Conservation (phyloP, 441 rosid genomes). For the Eutrema salsugineum region DNA sequence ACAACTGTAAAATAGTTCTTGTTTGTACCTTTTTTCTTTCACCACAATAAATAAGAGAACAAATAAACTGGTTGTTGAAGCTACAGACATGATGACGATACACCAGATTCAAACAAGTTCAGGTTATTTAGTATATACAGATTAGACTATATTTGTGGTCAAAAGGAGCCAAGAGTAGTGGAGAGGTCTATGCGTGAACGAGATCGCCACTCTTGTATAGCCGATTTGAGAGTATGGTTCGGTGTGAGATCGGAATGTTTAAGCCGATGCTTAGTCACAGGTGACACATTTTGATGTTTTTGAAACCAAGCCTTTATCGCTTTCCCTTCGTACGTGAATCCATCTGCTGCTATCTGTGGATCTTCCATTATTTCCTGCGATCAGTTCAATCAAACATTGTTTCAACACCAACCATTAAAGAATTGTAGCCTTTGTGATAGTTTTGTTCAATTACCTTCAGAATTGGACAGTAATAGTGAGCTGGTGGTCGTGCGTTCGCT, state of each 20-base stretch:
- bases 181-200: constrained; percentile 32
- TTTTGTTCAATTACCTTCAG: constrained; percentile 40
- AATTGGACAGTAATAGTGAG: constrained; percentile 81
- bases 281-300: constrained; percentile 61
- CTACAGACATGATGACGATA: constrained; percentile 3
- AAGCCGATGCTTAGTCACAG: constrained; percentile 61
- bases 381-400: not conserved
- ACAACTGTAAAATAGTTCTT: not conserved
- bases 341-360: constrained; percentile 83
- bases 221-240: constrained; percentile 63
- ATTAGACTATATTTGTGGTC: constrained; percentile 6
- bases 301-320: constrained; percentile 78
- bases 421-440: not conserved
- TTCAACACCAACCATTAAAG: not conserved
- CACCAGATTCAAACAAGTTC: constrained; percentile 25
- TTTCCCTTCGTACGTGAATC: constrained; percentile 77
- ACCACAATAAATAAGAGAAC: not conserved
- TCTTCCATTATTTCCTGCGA: constrained; percentile 85
- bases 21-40: not conserved
- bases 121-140: constrained; percentile 17
- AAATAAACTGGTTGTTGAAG: not conserved
- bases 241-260: constrained; percentile 47
- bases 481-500: constrained; percentile 44
- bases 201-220: constrained; percentile 80
- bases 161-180: constrained; percentile 22